Evolutionary conservation across 2,329 filamentous ascomycete genomes (phyloP), one percentile per base, ranked within the genome.

Genomic region (Nigrospora sphaerica): DNA sequence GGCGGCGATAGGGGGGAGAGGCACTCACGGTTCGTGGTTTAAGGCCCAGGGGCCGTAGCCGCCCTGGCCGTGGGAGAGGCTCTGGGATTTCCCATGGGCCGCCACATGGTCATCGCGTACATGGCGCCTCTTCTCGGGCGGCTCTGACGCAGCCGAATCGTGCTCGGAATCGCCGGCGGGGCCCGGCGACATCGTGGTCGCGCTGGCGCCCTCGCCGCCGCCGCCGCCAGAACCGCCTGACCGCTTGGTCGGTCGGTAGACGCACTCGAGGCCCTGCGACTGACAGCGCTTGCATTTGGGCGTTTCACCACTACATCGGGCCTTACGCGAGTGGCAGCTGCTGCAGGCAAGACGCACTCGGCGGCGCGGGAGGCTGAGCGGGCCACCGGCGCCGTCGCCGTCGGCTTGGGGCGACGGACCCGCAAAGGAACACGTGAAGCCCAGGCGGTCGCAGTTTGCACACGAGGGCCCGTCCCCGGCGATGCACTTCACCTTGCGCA

Each of bases 271-370:
- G 9, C 73, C 74, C 44, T 79, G 75, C 5, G 67, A 62, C 18
- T 72, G 72, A 43, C 72, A 75, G 10, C 71, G 67, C 43, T 78
- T 74, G 54, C 77, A 81, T 44, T 72, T 69, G 4, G 77, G 77
- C 42, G 73, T 66, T 51, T 78, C 72, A n/a, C 77, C 77, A 44
- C 73, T 79, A 62, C 77, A 81, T 42, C 76, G 67, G 31, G 77
- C 77, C 57, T 81, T 81, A 53, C 77, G 69, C 32, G 74, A 72
- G 52, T 81, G 77, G 58, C 77, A 81, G 55, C 71, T 77, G 55
- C 74, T 68, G 53, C 77, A 81, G 28, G 77, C 77, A 58, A 78
- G 70, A 39, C 76, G 70, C 38, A 78, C 77, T 18, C 77, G 74
- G 34, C 77, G 71, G 36, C 75, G 65, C 7, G 77, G 73, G 43